Evolutionary conservation across 2,329 filamentous ascomycete genomes (phyloP).

Genomic region (Paecilomyces sp.): DNA sequence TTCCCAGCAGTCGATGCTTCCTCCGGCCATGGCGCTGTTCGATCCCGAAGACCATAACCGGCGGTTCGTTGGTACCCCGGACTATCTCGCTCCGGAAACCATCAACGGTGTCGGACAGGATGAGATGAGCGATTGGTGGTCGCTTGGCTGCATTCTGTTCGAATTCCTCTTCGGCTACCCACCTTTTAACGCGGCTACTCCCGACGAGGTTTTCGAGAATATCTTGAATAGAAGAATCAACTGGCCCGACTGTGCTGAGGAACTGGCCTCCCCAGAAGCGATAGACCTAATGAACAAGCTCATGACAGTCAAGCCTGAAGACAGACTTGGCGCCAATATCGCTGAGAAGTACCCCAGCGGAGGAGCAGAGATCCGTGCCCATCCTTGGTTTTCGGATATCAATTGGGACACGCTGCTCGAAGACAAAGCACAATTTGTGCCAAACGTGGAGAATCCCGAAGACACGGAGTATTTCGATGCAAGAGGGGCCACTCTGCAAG

Average conservation of each 20-base stretch:
- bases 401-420: constrained; percentile 90
- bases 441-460: constrained; percentile 84
- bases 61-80: constrained; percentile 91
- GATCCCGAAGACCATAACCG: constrained; percentile 90
- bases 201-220: constrained; percentile 94
- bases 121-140: constrained; percentile 99
- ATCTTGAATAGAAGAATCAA: constrained; percentile 83
- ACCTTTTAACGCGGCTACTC: constrained; percentile 83
- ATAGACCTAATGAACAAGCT: constrained; percentile 92
- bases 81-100: constrained; percentile 94
- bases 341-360: constrained; percentile 76
- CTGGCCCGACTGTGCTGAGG: constrained; percentile 80
- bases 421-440: constrained; percentile 92
- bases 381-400: constrained; percentile 80
- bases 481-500: constrained; percentile 82
- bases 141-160: constrained; percentile 95
- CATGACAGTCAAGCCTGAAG: constrained; percentile 73
- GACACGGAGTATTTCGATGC: constrained; percentile 98
- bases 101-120: constrained; percentile 94
- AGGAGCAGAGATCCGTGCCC: constrained; percentile 82
- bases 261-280: constrained; percentile 74
- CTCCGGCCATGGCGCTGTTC: constrained; percentile 87
- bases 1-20: constrained; percentile 67
- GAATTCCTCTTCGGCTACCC: constrained; percentile 92
- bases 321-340: constrained; percentile 77